Percentiles rank a stretch among this genome's conserved stretches.
Evolutionary conservation across 164 flowering plant species (phyloP).

Genomic region (Kingdonia uniflora): DNA sequence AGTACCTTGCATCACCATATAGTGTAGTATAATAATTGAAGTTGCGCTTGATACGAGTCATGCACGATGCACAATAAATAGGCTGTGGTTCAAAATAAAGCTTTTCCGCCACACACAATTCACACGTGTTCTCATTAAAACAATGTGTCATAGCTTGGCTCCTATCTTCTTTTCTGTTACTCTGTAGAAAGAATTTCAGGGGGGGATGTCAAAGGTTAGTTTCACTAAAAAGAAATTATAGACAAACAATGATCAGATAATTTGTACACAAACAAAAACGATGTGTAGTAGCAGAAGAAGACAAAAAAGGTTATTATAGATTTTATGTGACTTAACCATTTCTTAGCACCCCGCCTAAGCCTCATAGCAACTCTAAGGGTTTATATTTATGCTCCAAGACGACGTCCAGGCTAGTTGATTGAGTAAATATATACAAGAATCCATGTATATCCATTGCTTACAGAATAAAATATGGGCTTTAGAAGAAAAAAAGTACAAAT

Average conservation of each 20-base stretch:
- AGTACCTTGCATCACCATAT: constrained; percentile 8
- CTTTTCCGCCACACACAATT: constrained; percentile 25
- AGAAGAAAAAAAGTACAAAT: too few relatives aligned
- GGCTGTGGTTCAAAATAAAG: constrained; percentile 24
- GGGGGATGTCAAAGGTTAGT: neutral
- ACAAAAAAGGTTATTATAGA: neutral
- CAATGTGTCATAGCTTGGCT: constrained; percentile 2
- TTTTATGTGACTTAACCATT: neutral
- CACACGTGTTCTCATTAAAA: constrained; percentile 21
- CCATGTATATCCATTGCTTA: too few relatives aligned
- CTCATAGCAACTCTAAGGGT: too few relatives aligned
- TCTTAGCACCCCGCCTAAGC: neutral
- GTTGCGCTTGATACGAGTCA: constrained; percentile 18
- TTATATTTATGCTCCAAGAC: too few relatives aligned
- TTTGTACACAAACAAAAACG: neutral
- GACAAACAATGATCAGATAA: neutral
- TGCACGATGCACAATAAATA: constrained; percentile 38
- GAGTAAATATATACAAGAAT: too few relatives aligned
- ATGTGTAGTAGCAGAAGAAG: neutral
- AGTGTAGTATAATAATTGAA: constrained; percentile 21
- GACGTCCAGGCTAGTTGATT: too few relatives aligned
- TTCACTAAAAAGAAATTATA: neutral
- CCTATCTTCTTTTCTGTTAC: constrained; percentile 6
- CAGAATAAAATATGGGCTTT: too few relatives aligned
- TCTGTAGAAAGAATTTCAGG: constrained; percentile 3